Evolutionary conservation across 495 filamentous ascomycete genomes (phyloP).

Genomic region (Choiromyces venosus): DNA sequence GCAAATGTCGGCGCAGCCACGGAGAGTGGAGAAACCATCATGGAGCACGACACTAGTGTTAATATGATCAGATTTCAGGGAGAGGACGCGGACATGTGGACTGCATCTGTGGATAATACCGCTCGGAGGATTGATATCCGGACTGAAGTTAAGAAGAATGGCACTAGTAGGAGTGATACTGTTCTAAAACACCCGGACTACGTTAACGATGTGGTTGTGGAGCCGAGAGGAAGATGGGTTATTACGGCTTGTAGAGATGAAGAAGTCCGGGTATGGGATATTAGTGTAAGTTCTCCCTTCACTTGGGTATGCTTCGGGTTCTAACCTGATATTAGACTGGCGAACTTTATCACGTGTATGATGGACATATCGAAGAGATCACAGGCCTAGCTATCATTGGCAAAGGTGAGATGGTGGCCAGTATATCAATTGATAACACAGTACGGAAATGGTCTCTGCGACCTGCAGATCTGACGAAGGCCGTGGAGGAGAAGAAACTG

Average conservation of each 20-base stretch:
- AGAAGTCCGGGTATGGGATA: slow-evolving; percentile 84
- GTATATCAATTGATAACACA: slow-evolving; percentile 83
- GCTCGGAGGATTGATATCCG: slow-evolving; percentile 46
- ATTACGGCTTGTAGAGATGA: slow-evolving; percentile 87
- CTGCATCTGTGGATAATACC: slow-evolving; percentile 79
- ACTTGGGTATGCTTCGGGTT: not conserved
- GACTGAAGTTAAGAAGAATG: slow-evolving; percentile 16
- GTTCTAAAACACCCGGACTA: slow-evolving; percentile 77
- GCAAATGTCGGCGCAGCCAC: slow-evolving; percentile 29
- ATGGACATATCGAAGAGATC: slow-evolving; percentile 89
- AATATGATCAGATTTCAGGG: slow-evolving; percentile 65
- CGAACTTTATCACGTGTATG: slow-evolving; percentile 66
- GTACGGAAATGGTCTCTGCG: slow-evolving; percentile 73
- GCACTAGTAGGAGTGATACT: slow-evolving; percentile 62
- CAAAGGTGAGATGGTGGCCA: slow-evolving; percentile 55
- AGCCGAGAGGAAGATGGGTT: slow-evolving; percentile 70
- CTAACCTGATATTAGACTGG: slow-evolving; percentile 51
- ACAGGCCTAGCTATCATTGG: slow-evolving; percentile 66
- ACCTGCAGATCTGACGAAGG: slow-evolving; percentile 57
- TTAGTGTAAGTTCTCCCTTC: slow-evolving; percentile 47
- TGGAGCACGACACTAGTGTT: slow-evolving; percentile 84
- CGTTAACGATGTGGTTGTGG: slow-evolving; percentile 71
- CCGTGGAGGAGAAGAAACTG: slow-evolving; percentile 49
- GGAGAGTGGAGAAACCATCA: slow-evolving; percentile 54
- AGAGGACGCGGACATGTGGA: slow-evolving; percentile 75